These are phyloP conservation scores for Picocystis sp. DNA, from an alignment of 163 green algal species.

Conservation along the genomic window DNA sequence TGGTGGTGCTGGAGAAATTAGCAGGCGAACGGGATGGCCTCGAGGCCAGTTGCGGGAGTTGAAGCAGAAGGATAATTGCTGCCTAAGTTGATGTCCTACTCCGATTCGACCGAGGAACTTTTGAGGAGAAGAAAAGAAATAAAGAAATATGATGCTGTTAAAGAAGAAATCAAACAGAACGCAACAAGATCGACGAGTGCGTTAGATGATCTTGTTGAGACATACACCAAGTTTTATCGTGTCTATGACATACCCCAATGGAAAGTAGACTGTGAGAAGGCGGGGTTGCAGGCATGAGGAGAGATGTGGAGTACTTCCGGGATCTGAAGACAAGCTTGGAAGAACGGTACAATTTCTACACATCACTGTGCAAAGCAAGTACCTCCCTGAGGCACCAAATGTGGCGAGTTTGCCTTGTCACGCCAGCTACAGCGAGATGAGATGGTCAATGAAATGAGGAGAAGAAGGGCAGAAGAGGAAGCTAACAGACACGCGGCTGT, in stretches of 20 bases:
- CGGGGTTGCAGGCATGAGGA: background rate
- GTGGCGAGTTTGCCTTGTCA: constrained; percentile 4
- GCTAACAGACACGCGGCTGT: no score
- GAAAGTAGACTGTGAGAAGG: background rate
- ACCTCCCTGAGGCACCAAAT: background rate
- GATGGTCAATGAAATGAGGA: no score
- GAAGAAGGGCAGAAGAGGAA: no score
- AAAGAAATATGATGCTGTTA: constrained; percentile 63
- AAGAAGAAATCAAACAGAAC: constrained; percentile 49
- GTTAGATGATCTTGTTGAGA: background rate
- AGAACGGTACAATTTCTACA: constrained; percentile 2
- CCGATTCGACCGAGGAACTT: constrained; percentile 31
- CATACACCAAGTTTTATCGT: background rate
- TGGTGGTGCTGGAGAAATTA: constrained; percentile 42
- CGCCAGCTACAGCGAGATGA: constrained; percentile 6
- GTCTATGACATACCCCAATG: constrained; percentile 1
- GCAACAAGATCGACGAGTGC: constrained; percentile 8
- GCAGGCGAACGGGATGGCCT: constrained; percentile 42
- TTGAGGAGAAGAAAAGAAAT: constrained; percentile 68
- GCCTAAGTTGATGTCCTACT: constrained; percentile 59
- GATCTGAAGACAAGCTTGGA: constrained; percentile 1
- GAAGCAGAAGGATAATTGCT: constrained; percentile 80
- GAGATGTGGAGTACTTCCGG: constrained; percentile 1
- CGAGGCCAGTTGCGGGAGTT: constrained; percentile 72
- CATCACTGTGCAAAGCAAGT: constrained; percentile 3